Percentiles rank a stretch among this genome's conserved stretches.
Conservation (phyloP, 768 basidiomycete species). For the Boletus rubescentipes region DNA sequence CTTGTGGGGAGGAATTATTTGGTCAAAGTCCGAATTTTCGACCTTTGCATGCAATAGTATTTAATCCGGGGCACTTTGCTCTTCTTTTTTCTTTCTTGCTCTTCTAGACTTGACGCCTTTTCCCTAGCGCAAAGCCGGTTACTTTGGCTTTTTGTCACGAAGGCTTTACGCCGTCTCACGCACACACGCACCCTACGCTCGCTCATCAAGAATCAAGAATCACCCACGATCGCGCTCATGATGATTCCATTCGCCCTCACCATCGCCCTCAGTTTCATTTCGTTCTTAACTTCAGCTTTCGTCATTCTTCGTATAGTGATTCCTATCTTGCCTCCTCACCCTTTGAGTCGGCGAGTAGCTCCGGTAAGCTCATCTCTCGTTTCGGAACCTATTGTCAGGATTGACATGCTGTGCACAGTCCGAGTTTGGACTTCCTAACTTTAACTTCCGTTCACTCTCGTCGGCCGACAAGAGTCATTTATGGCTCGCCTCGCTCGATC, state of each 20-base stretch:
- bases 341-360: constrained; percentile 70
- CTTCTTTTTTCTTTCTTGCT: constrained; percentile 7
- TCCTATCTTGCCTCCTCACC: constrained; percentile 74
- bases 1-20: constrained; percentile 24
- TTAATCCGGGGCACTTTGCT: neutral
- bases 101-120: constrained; percentile 22
- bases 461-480: constrained; percentile 68
- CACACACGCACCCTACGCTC: constrained; percentile 29
- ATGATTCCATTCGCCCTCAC: constrained; percentile 72
- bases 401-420: constrained; percentile 44
- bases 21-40: constrained; percentile 14
- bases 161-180: constrained; percentile 39
- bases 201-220: constrained; percentile 17
- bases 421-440: constrained; percentile 71
- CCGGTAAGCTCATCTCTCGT: constrained; percentile 47
- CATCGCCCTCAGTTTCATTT: constrained; percentile 65
- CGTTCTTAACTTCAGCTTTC: constrained; percentile 71
- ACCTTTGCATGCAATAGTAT: constrained; percentile 5
- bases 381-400: neutral
- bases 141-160: constrained; percentile 36
- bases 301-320: constrained; percentile 74
- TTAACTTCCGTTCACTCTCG: constrained; percentile 63
- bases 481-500: constrained; percentile 69
- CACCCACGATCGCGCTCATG: constrained; percentile 21
- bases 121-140: constrained; percentile 28